These are phyloP conservation scores for Metarhizium brunneum DNA, from an alignment of 2,329 filamentous ascomycete genomes.

Conservation along the genomic window DNA sequence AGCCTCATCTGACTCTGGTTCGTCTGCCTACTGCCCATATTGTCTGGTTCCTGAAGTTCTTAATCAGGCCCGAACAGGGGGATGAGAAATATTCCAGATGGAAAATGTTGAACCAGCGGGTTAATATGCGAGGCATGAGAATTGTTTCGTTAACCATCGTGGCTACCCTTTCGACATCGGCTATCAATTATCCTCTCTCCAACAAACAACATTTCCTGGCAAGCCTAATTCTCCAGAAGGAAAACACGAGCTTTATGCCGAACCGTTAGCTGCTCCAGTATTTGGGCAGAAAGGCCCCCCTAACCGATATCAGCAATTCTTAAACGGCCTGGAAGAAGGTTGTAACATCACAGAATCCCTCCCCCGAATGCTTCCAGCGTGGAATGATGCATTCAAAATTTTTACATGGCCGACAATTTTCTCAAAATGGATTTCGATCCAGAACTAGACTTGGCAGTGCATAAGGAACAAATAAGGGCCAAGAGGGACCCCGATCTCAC, in stretches of 20 bases:
- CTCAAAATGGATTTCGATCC: background rate
- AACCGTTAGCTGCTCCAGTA: background rate
- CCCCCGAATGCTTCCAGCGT: conserved; percentile 1
- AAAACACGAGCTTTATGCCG: background rate
- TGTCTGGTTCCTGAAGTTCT: no score
- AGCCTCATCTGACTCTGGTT: background rate
- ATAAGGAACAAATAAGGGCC: conserved; percentile 1
- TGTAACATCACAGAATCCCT: background rate
- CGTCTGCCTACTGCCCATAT: no score
- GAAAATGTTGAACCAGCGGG: conserved; percentile 9
- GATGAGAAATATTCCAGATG: background rate
- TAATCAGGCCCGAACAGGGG: background rate
- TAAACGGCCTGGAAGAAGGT: background rate
- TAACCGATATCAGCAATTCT: background rate
- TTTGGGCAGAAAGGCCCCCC: background rate
- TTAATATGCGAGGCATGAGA: conserved; percentile 17
- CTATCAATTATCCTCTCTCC: conserved; percentile 12
- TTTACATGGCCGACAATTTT: conserved; percentile 2
- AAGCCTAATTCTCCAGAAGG: background rate
- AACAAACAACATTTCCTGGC: background rate
- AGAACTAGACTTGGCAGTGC: conserved; percentile 2
- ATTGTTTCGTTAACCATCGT: conserved; percentile 18
- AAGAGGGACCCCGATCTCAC: conserved; percentile 5
- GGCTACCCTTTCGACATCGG: conserved; percentile 18
- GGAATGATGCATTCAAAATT: background rate